phyloP scores from a whole-genome alignment of 2,329 filamentous ascomycete species.

The Plectosphaerella sp. region DNA sequence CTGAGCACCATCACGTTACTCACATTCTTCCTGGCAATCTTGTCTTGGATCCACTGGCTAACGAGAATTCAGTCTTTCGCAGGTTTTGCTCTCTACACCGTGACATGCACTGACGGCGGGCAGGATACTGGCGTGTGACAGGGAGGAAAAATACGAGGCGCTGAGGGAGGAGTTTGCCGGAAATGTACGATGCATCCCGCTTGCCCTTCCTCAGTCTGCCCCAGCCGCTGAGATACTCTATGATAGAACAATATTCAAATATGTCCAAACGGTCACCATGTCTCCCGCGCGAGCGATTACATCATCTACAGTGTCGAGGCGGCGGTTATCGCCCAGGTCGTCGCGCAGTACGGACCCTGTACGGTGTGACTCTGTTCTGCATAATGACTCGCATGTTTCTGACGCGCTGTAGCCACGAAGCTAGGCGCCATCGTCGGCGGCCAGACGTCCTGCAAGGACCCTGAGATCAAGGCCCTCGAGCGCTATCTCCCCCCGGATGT shows the following conservation, averaged over 20 bases:
- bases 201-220: constrained; percentile 2
- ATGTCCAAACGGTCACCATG: constrained; percentile 88
- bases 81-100: not conserved
- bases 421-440: constrained; percentile 92
- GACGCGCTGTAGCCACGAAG: constrained; percentile 69
- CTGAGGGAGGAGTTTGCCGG: constrained; percentile 77
- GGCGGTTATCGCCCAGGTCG: constrained; percentile 80
- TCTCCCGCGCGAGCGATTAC: constrained; percentile 94
- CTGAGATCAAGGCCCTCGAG: constrained; percentile 92
- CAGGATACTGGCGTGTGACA: constrained; percentile 93
- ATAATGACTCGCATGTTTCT: constrained; percentile 7
- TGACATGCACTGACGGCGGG: constrained; percentile 7
- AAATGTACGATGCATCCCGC: constrained; percentile 59
- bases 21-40: constrained; percentile 11
- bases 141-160: constrained; percentile 79
- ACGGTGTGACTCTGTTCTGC: constrained; percentile 27
- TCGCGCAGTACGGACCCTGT: constrained; percentile 89
- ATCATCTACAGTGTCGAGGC: constrained; percentile 99
- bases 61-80: not conserved
- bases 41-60: not conserved
- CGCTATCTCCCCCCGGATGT: constrained; percentile 82
- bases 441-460: constrained; percentile 96
- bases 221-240: constrained; percentile 3
- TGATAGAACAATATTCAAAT: constrained; percentile 74
- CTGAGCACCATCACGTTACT: constrained; percentile 55